Evolutionary conservation across 495 filamentous ascomycete species (phyloP).

Genomic region (Terfezia claveryi): DNA sequence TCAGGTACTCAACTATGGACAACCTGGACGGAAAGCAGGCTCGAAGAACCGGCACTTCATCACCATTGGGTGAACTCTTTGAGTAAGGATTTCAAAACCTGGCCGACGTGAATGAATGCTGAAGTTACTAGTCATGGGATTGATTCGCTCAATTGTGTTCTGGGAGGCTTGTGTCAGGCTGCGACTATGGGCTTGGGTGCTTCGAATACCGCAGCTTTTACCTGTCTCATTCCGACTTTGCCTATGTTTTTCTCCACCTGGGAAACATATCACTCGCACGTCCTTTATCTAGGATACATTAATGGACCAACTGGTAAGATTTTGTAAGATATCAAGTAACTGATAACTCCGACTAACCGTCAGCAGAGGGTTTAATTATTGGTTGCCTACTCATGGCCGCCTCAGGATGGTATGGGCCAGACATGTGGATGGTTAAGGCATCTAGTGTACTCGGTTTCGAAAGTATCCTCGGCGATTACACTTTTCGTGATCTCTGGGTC

Average conservation of each 20-base stretch:
- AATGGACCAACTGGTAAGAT: slow-evolving; percentile 61
- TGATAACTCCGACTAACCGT: neutral
- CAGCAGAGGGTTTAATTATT: slow-evolving; percentile 61
- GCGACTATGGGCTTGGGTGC: slow-evolving; percentile 79
- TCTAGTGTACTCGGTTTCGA: slow-evolving; percentile 37
- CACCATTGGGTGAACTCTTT: slow-evolving; percentile 84
- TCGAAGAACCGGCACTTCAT: slow-evolving; percentile 80
- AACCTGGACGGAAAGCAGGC: slow-evolving; percentile 98
- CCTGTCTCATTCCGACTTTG: slow-evolving; percentile 69
- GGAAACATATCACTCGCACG: slow-evolving; percentile 98
- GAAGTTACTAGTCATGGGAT: slow-evolving; percentile 52
- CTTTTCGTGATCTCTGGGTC: slow-evolving; percentile 73
- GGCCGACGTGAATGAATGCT: neutral
- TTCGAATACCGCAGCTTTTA: slow-evolving; percentile 64
- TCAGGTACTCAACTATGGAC: slow-evolving; percentile 86
- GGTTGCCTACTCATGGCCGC: slow-evolving; percentile 66
- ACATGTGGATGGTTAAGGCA: slow-evolving; percentile 63
- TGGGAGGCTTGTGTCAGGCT: slow-evolving; percentile 63
- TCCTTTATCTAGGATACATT: slow-evolving; percentile 86
- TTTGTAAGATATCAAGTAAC: neutral
- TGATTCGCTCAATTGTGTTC: slow-evolving; percentile 88
- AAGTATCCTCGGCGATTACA: slow-evolving; percentile 34
- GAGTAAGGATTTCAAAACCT: slow-evolving; percentile 35
- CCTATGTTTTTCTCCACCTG: slow-evolving; percentile 99
- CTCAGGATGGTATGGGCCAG: slow-evolving; percentile 69